These are phyloP conservation scores for Diospyros lotus DNA, from an alignment of 148 eudicot species.

Conservation along the genomic window DNA sequence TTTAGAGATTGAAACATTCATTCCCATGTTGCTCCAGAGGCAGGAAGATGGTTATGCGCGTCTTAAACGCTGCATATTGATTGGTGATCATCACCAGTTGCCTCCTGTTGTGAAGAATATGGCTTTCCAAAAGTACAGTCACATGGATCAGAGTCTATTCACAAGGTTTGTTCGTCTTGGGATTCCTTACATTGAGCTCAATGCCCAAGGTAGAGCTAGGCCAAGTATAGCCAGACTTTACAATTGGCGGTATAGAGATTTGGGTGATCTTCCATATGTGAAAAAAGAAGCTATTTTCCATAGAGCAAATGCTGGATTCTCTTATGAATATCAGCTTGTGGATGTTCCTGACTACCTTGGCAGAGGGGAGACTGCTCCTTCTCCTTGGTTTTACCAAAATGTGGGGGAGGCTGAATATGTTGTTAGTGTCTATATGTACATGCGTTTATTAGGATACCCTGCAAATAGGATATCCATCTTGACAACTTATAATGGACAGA, in stretches of 20 bases:
- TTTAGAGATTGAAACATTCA: constrained; percentile 95
- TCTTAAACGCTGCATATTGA: constrained; percentile 93
- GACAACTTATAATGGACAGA: constrained; percentile 97
- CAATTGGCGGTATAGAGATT: constrained; percentile 94
- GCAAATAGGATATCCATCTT: constrained; percentile 93
- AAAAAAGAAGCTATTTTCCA: constrained; percentile 64
- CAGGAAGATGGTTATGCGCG: constrained; percentile 99
- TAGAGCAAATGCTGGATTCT: constrained; percentile 88
- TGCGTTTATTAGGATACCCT: constrained; percentile 95
- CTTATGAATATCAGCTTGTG: constrained; percentile 85
- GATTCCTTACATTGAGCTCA: constrained; percentile 92
- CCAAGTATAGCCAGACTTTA: constrained; percentile 93
- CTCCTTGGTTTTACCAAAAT: constrained; percentile 98
- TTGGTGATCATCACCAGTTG: constrained; percentile 98
- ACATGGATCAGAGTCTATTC: constrained; percentile 99
- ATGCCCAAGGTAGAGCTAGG: constrained; percentile 99
- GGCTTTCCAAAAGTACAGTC: constrained; percentile 99
- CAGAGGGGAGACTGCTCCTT: constrained; percentile 92
- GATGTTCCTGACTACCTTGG: constrained; percentile 95
- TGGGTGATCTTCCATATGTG: constrained; percentile 87
- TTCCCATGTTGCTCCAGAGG: constrained; percentile 97
- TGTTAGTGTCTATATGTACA: constrained; percentile 87
- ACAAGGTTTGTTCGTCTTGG: constrained; percentile 96
- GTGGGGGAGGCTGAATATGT: constrained; percentile 97
- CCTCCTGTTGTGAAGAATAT: constrained; percentile 99